These are phyloP conservation scores for Rhinocladiella similis DNA, from an alignment of 2,329 filamentous ascomycete genomes.

Conservation along the genomic window DNA sequence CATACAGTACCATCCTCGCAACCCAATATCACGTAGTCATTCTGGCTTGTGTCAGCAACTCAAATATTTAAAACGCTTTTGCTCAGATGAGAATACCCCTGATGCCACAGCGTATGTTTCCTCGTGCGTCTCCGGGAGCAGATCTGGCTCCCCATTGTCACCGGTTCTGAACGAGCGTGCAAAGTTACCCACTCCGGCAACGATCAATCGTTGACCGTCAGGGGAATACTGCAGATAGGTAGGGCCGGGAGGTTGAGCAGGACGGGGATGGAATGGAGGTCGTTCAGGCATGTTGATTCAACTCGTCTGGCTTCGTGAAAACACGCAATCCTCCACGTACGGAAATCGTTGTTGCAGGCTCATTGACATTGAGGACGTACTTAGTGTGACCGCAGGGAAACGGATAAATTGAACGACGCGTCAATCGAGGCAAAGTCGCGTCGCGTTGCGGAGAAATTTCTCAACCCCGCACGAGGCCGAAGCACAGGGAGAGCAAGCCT, in stretches of 20 bases:
- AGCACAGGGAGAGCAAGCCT: background rate
- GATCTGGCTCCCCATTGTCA: constrained; percentile 86
- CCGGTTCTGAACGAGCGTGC: constrained; percentile 91
- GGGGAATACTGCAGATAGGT: constrained; percentile 90
- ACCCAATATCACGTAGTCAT: constrained; percentile 83
- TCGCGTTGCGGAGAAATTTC: background rate
- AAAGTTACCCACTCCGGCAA: constrained; percentile 89
- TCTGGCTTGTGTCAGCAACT: constrained; percentile 41
- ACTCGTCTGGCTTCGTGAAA: background rate
- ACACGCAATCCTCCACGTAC: background rate
- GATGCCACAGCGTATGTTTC: constrained; percentile 79
- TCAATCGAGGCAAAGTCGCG: background rate
- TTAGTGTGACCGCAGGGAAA: too few relatives aligned
- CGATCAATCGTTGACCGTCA: constrained; percentile 81
- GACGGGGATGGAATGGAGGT: constrained; percentile 26
- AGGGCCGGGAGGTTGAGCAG: constrained; percentile 70
- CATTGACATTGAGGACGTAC: too few relatives aligned
- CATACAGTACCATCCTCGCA: constrained; percentile 96
- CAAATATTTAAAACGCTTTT: background rate
- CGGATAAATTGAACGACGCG: background rate
- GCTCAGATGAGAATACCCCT: constrained; percentile 31
- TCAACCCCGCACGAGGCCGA: background rate
- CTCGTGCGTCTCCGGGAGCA: constrained; percentile 87
- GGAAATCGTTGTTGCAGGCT: background rate
- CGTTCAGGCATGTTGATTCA: constrained; percentile 27